These are phyloP conservation scores for Trapa bicornis DNA, from an alignment of 345 rosid species.

Conservation along the genomic window DNA sequence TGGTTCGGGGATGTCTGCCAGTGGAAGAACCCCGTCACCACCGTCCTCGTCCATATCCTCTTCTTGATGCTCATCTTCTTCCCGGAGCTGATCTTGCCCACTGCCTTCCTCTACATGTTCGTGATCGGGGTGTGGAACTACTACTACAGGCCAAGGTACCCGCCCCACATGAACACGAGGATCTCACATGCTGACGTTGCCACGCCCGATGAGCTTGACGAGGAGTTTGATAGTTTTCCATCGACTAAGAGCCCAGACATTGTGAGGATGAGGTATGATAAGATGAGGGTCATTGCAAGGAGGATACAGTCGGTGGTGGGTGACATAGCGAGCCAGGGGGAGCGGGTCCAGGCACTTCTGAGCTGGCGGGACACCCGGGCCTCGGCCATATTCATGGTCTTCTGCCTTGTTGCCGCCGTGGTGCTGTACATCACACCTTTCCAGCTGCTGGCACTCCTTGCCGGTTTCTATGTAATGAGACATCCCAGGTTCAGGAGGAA, in stretches of 20 bases:
- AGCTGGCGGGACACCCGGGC: slow-evolving; percentile 98
- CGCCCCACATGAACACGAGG: slow-evolving; percentile 85
- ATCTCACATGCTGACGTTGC: slow-evolving; percentile 61
- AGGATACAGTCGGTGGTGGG: slow-evolving; percentile 81
- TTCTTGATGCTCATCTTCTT: slow-evolving; percentile 50
- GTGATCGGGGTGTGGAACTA: slow-evolving; percentile 76
- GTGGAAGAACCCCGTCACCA: slow-evolving; percentile 71
- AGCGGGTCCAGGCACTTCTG: slow-evolving; percentile 58
- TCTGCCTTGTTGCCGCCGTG: slow-evolving; percentile 56
- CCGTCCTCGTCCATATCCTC: slow-evolving; percentile 48
- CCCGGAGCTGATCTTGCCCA: slow-evolving; percentile 76
- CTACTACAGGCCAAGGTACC: slow-evolving; percentile 55
- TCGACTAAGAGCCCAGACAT: slow-evolving; percentile 32
- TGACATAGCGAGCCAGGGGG: slow-evolving; percentile 89
- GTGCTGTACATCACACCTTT: slow-evolving; percentile 67
- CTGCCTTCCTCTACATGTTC: slow-evolving; percentile 64
- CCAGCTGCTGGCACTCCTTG: slow-evolving; percentile 46
- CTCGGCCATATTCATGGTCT: slow-evolving; percentile 47
- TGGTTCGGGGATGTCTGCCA: slow-evolving; percentile 77
- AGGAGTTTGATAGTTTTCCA: slow-evolving; percentile 84
- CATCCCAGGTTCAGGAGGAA: slow-evolving; percentile 73
- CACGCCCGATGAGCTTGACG: slow-evolving; percentile 73
- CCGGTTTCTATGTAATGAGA: slow-evolving; percentile 61
- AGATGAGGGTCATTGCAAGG: slow-evolving; percentile 71
- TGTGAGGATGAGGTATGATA: slow-evolving; percentile 62